A percentile compares a stretch with the other conserved stretches of the same genome.
These are phyloP conservation scores for Cynanchum wilfordii DNA, from an alignment of 257 asterid genomes.

Conservation along the genomic window DNA sequence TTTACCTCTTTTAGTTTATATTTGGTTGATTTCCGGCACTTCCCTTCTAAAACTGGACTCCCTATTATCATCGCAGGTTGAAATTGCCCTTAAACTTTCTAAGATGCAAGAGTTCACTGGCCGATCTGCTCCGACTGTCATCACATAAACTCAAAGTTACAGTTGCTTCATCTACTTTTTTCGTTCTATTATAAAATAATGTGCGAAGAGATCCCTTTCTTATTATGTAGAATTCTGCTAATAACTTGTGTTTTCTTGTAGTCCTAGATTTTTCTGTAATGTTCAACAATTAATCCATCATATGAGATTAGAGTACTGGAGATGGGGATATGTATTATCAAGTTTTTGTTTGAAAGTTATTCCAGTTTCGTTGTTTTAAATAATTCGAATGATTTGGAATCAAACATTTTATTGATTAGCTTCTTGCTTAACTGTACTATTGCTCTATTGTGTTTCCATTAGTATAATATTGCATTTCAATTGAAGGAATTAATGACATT, in stretches of 20 bases:
- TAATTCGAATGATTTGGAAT: too few relatives aligned
- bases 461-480: too few relatives aligned
- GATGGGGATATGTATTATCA: not conserved
- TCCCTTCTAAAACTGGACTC: constrained; percentile 6
- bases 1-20: not conserved
- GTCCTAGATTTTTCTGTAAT: constrained; percentile 1
- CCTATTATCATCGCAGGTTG: constrained; percentile 45
- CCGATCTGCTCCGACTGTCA: constrained; percentile 88
- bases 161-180: not conserved
- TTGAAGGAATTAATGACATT: too few relatives aligned
- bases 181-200: not conserved
- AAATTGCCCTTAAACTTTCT: constrained; percentile 88
- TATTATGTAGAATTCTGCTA: not conserved
- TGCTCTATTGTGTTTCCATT: not conserved
- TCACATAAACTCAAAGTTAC: constrained; percentile 40
- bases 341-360: not conserved
- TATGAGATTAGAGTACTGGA: constrained; percentile 6
- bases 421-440: not conserved
- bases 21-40: not conserved
- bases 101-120: constrained; percentile 88
- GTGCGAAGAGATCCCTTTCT: not conserved
- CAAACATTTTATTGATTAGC: not conserved
- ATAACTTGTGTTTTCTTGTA: not conserved
- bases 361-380: not conserved
- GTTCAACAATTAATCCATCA: not conserved